These are phyloP conservation scores for Fusarium scirpi DNA, from an alignment of 2,329 filamentous ascomycete species.

Conservation along the genomic window DNA sequence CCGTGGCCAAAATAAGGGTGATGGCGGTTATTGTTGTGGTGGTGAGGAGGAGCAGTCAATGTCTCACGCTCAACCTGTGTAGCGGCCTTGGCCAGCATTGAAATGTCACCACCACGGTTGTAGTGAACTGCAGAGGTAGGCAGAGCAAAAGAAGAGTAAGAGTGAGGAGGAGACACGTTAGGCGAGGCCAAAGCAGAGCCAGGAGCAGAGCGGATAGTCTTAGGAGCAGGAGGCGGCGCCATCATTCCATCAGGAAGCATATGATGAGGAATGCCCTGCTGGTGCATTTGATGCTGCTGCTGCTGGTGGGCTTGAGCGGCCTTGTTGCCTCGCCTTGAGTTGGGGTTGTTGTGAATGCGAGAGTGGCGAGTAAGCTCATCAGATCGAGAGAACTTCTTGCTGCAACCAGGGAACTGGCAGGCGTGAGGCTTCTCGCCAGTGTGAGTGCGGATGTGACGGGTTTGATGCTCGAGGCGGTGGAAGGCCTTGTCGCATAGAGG, in stretches of 20 bases:
- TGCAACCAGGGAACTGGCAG: conserved; percentile 94
- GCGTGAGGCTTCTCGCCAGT: conserved; percentile 98
- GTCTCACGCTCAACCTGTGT: conserved; percentile 72
- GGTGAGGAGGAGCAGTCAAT: conserved; percentile 55
- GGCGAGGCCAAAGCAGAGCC: conserved; percentile 89
- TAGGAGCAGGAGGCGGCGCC: conserved; percentile 78
- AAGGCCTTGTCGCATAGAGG: conserved; percentile 98
- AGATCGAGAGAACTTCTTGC: conserved; percentile 95
- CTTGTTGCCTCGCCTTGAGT: conserved; percentile 94
- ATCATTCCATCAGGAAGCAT: conserved; percentile 75
- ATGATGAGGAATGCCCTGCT: conserved; percentile 57
- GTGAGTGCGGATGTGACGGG: conserved; percentile 91
- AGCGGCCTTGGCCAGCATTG: conserved; percentile 70
- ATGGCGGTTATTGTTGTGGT: conserved; percentile 60
- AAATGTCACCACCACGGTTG: conserved; percentile 65
- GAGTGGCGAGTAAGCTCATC: conserved; percentile 97
- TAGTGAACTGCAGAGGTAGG: conserved; percentile 64
- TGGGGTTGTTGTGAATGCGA: conserved; percentile 98
- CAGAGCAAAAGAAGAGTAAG: conserved; percentile 78
- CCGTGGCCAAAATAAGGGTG: conserved; percentile 67
- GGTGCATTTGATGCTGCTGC: conserved; percentile 53
- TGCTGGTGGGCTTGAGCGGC: conserved; percentile 60
- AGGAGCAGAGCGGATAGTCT: conserved; percentile 88
- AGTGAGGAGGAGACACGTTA: conserved; percentile 94
- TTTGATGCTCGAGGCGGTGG: conserved; percentile 96